These are phyloP conservation scores for Suillus lakei DNA, from an alignment of 768 basidiomycete genomes.

Conservation along the genomic window DNA sequence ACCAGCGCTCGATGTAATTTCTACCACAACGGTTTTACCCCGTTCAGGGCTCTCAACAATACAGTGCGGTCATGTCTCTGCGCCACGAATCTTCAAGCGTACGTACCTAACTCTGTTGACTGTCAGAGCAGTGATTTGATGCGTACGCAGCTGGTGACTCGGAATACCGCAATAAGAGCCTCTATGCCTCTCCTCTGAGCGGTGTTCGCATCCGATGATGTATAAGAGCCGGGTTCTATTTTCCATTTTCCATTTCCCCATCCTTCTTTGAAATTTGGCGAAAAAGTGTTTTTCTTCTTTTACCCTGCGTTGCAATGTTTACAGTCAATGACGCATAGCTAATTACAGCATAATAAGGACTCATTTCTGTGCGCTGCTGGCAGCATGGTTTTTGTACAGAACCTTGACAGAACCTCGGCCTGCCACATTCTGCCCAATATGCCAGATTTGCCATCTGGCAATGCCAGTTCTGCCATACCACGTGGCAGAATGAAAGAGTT, in stretches of 20 bases:
- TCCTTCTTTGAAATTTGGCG: background rate
- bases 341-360: background rate
- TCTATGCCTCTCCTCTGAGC: background rate
- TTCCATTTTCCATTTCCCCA: background rate
- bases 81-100: background rate
- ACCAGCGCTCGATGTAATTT: background rate
- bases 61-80: background rate
- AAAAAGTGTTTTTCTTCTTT: background rate
- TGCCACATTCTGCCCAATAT: background rate
- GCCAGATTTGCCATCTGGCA: background rate
- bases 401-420: background rate
- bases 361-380: background rate
- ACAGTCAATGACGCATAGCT: background rate
- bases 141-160: background rate
- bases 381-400: background rate
- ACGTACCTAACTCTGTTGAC: background rate
- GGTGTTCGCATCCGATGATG: background rate
- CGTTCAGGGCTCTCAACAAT: background rate
- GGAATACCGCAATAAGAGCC: constrained; percentile 1
- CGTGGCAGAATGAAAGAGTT: background rate
- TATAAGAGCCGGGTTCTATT: background rate
- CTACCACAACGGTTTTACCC: background rate
- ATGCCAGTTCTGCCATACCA: background rate
- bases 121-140: background rate
- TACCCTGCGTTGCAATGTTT: background rate